These are phyloP conservation scores for Diaporthe sp. DNA, from an alignment of 2,329 filamentous ascomycete species.

Conservation along the genomic window DNA sequence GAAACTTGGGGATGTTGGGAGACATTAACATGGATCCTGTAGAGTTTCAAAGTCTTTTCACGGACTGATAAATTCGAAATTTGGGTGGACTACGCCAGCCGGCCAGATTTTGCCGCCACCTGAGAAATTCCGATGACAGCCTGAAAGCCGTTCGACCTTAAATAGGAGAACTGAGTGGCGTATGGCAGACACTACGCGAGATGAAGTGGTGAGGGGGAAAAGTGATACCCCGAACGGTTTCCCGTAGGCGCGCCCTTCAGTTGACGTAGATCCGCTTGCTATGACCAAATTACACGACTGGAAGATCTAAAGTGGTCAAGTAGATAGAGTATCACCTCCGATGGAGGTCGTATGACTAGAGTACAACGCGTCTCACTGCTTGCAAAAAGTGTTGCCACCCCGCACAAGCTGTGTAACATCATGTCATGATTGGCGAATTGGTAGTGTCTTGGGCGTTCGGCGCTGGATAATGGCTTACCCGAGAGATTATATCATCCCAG, in stretches of 20 bases:
- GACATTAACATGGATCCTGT: constrained; percentile 2
- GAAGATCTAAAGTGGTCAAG: neutral
- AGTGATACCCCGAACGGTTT: neutral
- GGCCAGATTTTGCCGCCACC: too few species aligned
- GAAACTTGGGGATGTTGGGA: neutral
- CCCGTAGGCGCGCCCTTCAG: neutral
- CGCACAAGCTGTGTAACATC: neutral
- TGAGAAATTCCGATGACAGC: neutral
- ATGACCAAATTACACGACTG: neutral
- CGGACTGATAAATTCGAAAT: neutral
- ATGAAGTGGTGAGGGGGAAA: neutral
- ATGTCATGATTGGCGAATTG: neutral
- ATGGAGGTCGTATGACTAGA: too few species aligned
- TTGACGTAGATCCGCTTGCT: neutral
- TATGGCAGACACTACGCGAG: neutral
- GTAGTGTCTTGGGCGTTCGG: neutral
- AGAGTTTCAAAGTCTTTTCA: constrained; percentile 20
- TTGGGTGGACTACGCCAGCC: too few species aligned
- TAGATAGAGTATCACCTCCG: neutral
- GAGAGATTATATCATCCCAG: neutral
- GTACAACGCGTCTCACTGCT: too few species aligned
- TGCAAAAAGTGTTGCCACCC: neutral
- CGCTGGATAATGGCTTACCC: constrained; percentile 9
- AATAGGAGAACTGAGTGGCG: neutral
- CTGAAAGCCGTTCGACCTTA: neutral